These are phyloP conservation scores for Dillenia suffruticosa DNA, from an alignment of 164 flowering plant genomes.

Conservation along the genomic window DNA sequence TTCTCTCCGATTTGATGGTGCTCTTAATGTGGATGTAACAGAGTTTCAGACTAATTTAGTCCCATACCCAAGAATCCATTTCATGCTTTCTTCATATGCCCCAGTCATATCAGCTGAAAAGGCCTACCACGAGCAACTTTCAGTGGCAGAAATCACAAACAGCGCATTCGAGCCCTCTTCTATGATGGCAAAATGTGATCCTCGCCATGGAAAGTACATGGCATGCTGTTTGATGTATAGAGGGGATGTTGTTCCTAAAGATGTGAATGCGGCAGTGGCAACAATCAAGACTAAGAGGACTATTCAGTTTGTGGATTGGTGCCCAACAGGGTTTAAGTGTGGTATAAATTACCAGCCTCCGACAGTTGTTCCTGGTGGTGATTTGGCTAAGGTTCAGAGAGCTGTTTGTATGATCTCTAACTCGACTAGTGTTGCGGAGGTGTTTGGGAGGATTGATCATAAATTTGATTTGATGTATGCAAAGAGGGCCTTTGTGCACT, in stretches of 20 bases:
- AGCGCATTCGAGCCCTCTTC: constrained; percentile 56
- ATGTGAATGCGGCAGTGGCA: constrained; percentile 66
- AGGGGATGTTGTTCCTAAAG: constrained; percentile 76
- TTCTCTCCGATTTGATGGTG: constrained; percentile 62
- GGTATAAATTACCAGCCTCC: constrained; percentile 65
- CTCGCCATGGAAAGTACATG: constrained; percentile 72
- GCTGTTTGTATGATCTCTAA: constrained; percentile 71
- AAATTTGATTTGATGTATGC: constrained; percentile 69
- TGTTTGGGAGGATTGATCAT: constrained; percentile 55
- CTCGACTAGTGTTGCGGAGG: constrained; percentile 63
- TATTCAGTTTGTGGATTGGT: constrained; percentile 68
- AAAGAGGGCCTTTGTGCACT: constrained; percentile 70
- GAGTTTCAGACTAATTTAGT: constrained; percentile 70
- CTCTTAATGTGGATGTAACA: constrained; percentile 60
- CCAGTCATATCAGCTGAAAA: constrained; percentile 61
- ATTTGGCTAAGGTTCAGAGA: constrained; percentile 62
- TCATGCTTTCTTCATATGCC: constrained; percentile 66
- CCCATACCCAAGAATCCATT: constrained; percentile 67
- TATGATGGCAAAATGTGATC: constrained; percentile 72
- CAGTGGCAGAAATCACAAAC: constrained; percentile 66
- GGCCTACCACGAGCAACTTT: constrained; percentile 60
- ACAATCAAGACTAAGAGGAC: constrained; percentile 68
- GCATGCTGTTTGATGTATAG: constrained; percentile 70
- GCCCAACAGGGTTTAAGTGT: constrained; percentile 65
- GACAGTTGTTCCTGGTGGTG: constrained; percentile 62